Evolutionary conservation across 352 stramenopile species (phyloP).

Genomic region (Phytophthora boehmeriae): DNA sequence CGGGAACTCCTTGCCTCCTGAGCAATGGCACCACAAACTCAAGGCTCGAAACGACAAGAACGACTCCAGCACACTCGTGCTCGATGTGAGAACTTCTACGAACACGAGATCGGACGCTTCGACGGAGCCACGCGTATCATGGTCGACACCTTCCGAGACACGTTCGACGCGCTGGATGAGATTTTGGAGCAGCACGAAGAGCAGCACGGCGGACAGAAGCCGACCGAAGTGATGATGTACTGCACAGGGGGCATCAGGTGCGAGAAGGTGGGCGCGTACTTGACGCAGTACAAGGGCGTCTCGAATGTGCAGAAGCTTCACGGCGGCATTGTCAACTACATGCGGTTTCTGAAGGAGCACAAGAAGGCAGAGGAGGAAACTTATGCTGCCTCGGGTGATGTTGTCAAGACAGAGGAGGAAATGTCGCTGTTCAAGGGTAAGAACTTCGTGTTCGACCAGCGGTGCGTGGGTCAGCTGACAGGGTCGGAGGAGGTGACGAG

Average conservation of each 20-base stretch:
- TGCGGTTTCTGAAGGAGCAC: conserved; percentile 51
- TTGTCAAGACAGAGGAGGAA: conserved; percentile 23
- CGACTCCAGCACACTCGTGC: conserved; percentile 35
- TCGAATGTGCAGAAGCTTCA: conserved; percentile 60
- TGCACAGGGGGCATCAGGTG: conserved; percentile 71
- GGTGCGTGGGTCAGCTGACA: conserved; percentile 49
- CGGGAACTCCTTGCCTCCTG: conserved; percentile 18
- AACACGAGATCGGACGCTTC: conserved; percentile 63
- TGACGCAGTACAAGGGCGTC: conserved; percentile 62
- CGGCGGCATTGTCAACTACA: conserved; percentile 70
- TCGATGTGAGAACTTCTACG: conserved; percentile 63
- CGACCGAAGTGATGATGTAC: conserved; percentile 63
- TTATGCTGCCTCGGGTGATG: conserved; percentile 6
- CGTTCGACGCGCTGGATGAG: conserved; percentile 54
- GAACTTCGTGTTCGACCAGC: conserved; percentile 85
- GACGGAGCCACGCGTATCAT: conserved; percentile 58
- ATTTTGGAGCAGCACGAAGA: conserved; percentile 44
- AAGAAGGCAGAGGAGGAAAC: conserved; percentile 15
- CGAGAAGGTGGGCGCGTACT: conserved; percentile 71
- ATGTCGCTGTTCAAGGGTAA: conserved; percentile 52
- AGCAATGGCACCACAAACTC: conserved; percentile 51
- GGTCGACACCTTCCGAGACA: conserved; percentile 69
- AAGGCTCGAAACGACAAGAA: conserved; percentile 28
- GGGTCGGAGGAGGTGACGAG: conserved; percentile 56
- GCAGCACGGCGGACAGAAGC: conserved; percentile 39